Conservation (phyloP, 495 filamentous ascomycete species). For the Hypoxylon rickii region DNA sequence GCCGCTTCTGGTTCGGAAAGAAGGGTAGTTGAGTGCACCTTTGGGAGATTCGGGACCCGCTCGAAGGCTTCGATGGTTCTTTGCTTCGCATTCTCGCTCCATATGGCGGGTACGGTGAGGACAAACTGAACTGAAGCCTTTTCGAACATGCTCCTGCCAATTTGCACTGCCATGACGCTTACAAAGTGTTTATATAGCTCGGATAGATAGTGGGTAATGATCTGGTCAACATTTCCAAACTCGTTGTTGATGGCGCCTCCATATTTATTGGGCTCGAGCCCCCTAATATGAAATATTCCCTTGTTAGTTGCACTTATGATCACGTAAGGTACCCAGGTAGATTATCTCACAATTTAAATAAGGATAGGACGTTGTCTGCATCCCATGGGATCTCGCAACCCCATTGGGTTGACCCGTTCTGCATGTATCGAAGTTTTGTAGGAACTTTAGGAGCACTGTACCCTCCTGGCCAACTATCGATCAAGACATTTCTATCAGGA, state of each 20-base stretch:
- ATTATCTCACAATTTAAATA: conserved; percentile 49
- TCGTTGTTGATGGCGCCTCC: conserved; percentile 18
- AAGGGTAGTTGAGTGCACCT: conserved; percentile 49
- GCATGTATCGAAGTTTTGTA: conserved; percentile 48
- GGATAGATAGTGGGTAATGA: conserved; percentile 50
- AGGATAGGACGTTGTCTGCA: conserved; percentile 25
- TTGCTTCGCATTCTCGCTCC: conserved; percentile 58
- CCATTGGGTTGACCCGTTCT: conserved; percentile 38
- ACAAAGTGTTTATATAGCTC: conserved; percentile 50
- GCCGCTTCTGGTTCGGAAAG: conserved; percentile 67
- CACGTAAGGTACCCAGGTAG: no score
- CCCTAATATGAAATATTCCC: conserved; percentile 21
- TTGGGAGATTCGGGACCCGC: conserved; percentile 54
- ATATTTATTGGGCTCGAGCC: conserved; percentile 8
- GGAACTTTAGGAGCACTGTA: conserved; percentile 52
- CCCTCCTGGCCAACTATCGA: conserved; percentile 42
- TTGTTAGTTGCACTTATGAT: conserved; percentile 8
- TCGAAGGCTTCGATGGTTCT: conserved; percentile 50
- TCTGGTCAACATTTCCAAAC: conserved; percentile 34
- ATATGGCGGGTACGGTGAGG: conserved; percentile 61
- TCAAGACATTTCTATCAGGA: conserved; percentile 42
- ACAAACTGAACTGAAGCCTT: conserved; percentile 43
- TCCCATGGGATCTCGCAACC: conserved; percentile 46
- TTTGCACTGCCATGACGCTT: conserved; percentile 42
- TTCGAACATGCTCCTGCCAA: conserved; percentile 38